Evolutionary conservation across 2,329 filamentous ascomycete species (phyloP), one percentile per base, ranked within the genome.

Genomic region (Alternaria postmessia): DNA sequence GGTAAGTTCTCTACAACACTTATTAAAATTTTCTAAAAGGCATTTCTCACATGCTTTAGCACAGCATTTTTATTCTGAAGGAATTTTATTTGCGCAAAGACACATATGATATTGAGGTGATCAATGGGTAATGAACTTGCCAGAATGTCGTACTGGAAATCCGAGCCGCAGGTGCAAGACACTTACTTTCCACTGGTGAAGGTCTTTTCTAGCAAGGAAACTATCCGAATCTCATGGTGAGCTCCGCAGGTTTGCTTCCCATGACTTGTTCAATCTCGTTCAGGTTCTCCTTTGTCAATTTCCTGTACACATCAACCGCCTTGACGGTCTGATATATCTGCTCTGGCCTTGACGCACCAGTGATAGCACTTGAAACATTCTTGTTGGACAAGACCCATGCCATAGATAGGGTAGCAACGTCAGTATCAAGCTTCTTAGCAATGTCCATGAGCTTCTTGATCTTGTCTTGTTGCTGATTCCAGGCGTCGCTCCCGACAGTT

Each of bases 371-470:
- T 26, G 59, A 55, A 2, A 79, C 72, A 51, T 75, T 61, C 57
- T 67, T 61, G 57, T 78, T 79, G 20, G 63, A 70, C 38, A 78
- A 51, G 34, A 77, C 75, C 76, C 76, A 79, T 46, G 77, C 77
- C 70, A 78, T 70, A 22, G 67, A 64, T 67, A 79, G 49, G 3
- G 68, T 70, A 22, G 74, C 81, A 46, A 86, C 82, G 49, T 85
- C 87, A 61, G 89, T 82, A 12, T 85, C 88, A 41, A 93, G 80
- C 68, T 83, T 84, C 55, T 91, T 84, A 2, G 91, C 90, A 64
- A 93, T 84, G 51, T 63, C 63, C 51, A 76, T 75, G 44, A 81
- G 57, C 34, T 67, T 62, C 41, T 61, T 85, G 53, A 91, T 86
- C 75, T 86, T 86, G 64, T 86, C 81, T 61, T 92, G 81, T 51